Conservation (phyloP, 495 filamentous ascomycete genomes). For the Astrocystis sublimbata region DNA sequence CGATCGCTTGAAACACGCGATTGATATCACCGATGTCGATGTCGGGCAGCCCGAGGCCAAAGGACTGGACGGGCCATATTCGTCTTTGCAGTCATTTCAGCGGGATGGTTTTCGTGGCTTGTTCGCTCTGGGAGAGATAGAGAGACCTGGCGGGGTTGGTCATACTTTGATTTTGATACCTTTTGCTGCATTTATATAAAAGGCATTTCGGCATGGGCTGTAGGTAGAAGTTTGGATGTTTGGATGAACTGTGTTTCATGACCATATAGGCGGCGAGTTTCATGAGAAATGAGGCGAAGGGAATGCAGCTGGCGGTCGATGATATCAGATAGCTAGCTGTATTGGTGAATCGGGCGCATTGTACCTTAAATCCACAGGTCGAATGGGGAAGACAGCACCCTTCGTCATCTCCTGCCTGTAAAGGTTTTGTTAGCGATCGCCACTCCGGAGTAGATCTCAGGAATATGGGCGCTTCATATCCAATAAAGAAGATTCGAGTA, state of each 20-base stretch:
- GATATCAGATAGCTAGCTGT: not conserved
- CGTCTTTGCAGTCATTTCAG: not conserved
- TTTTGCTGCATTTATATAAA: slow-evolving; percentile 2
- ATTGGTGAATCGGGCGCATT: not conserved
- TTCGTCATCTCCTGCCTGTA: not conserved
- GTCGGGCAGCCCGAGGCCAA: not conserved
- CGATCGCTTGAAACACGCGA: slow-evolving; percentile 7
- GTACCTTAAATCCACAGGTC: not conserved
- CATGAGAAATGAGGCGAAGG: not conserved
- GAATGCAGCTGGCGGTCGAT: not conserved
- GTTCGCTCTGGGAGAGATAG: slow-evolving; percentile 2
- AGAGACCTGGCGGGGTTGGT: slow-evolving; percentile 4
- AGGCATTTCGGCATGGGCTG: not conserved
- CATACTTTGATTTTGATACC: slow-evolving; percentile 14
- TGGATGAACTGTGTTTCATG: not conserved
- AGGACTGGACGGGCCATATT: not conserved
- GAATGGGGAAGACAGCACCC: not conserved
- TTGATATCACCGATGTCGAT: not conserved
- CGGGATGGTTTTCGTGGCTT: not conserved
- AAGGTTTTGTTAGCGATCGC: not conserved
- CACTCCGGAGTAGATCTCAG: not conserved
- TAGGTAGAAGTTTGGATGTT: slow-evolving; percentile 12
- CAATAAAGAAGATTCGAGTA: not conserved
- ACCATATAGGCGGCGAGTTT: slow-evolving; percentile 4
- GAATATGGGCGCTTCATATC: slow-evolving; percentile 1